phyloP scores from a whole-genome alignment of 139 green algal genomes.

The Edaphochlamys debaryana region DNA sequence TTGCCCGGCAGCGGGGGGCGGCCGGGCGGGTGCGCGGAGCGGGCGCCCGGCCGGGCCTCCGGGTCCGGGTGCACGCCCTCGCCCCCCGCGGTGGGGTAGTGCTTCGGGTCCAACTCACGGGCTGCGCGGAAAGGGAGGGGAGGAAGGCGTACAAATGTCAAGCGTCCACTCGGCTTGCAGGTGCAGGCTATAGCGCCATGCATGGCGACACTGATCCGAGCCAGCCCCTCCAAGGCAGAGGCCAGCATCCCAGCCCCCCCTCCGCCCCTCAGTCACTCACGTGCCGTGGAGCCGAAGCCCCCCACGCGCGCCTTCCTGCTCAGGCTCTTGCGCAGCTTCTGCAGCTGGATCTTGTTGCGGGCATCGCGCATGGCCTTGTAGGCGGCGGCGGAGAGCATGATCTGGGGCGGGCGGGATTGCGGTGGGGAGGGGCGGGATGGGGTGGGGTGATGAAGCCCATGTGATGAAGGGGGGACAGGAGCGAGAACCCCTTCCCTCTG shows the following conservation, averaged over 20 bases:
- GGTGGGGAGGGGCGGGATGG: too few species aligned
- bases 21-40: neutral
- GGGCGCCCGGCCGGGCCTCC: neutral
- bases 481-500: too few species aligned
- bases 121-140: neutral
- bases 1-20: neutral
- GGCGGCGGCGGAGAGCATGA: slow-evolving; percentile 21
- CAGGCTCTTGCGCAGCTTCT: neutral
- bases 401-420: neutral
- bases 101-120: neutral
- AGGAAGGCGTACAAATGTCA: neutral
- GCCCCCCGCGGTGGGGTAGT: neutral
- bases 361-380: slow-evolving; percentile 40
- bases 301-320: neutral
- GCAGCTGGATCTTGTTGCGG: slow-evolving; percentile 30
- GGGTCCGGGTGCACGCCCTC: neutral
- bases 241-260: too few species aligned
- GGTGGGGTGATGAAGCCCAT: too few species aligned
- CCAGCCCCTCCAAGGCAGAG: too few species aligned
- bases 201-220: neutral
- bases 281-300: slow-evolving; percentile 23
- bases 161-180: neutral
- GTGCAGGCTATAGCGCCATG: too few species aligned
- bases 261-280: neutral
- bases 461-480: too few species aligned